These are phyloP conservation scores for Fusarium newnesense DNA, from an alignment of 2,329 filamentous ascomycete species.

Conservation along the genomic window DNA sequence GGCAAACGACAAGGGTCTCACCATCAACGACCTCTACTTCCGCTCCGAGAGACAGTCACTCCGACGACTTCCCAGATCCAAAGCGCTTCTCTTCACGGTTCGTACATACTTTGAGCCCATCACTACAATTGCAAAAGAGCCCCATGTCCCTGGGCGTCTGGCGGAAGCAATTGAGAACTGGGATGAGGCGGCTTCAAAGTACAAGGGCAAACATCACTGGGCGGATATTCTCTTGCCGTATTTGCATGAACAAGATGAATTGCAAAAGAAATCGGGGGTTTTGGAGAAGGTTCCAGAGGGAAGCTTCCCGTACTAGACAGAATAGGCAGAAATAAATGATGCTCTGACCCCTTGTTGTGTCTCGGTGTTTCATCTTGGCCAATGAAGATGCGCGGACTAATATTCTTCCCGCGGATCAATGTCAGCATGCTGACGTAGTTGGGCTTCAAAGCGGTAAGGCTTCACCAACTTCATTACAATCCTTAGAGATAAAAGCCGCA, in stretches of 20 bases:
- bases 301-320: conserved; percentile 13
- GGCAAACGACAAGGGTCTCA: conserved; percentile 11
- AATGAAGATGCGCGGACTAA: neutral
- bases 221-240: conserved; percentile 24
- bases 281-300: conserved; percentile 19
- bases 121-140: conserved; percentile 19
- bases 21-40: conserved; percentile 30
- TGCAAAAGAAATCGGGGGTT: conserved; percentile 8
- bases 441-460: neutral
- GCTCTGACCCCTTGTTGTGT: neutral
- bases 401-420: neutral
- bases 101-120: conserved; percentile 34
- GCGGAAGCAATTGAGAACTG: conserved; percentile 31
- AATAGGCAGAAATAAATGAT: neutral
- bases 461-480: neutral
- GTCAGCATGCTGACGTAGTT: neutral
- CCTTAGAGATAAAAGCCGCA: accelerated
- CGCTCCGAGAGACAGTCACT: conserved; percentile 35
- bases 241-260: conserved; percentile 17
- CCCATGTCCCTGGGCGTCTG: conserved; percentile 23
- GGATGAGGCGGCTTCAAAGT: conserved; percentile 21
- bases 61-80: conserved; percentile 26
- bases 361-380: neutral
- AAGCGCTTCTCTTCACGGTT: conserved; percentile 22
- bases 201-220: conserved; percentile 36